phyloP scores from a whole-genome alignment of 1,284 basidiomycete species.

The Laetiporus sulphureus region DNA sequence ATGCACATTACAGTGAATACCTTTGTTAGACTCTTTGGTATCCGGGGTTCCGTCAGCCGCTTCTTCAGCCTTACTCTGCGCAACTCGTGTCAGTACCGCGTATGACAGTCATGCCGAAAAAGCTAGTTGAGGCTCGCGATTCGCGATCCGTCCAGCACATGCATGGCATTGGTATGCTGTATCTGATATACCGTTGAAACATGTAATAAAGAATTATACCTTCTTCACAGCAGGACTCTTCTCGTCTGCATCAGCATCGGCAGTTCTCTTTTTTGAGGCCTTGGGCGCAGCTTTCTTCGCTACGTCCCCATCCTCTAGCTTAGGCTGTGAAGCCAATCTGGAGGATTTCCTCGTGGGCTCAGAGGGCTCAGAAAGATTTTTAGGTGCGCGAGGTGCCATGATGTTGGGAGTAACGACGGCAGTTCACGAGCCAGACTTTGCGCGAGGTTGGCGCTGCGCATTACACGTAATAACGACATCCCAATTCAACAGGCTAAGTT shows the following conservation, averaged over 20 bases:
- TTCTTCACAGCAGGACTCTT: constrained; percentile 24
- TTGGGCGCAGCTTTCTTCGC: constrained; percentile 16
- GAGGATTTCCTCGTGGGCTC: constrained; percentile 23
- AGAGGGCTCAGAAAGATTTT: constrained; percentile 12
- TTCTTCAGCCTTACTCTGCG: constrained; percentile 18
- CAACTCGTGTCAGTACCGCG: no score
- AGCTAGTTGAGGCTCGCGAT: no score
- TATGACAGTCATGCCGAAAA: no score
- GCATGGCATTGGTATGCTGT: no score
- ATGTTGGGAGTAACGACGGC: constrained; percentile 7
- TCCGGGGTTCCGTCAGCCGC: constrained; percentile 11
- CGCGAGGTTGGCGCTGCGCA: no score
- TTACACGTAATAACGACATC: no score
- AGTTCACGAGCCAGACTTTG: no score
- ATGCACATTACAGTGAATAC: constrained; percentile 1
- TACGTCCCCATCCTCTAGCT: constrained; percentile 16
- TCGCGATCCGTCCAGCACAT: no score
- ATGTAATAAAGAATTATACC: constrained; percentile 12
- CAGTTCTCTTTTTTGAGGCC: constrained; percentile 22
- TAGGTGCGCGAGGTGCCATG: constrained; percentile 17
- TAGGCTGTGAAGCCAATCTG: constrained; percentile 26
- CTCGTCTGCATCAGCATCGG: constrained; percentile 14
- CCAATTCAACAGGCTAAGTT: no score
- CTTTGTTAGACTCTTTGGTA: constrained; percentile 4
- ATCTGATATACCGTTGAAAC: neutral